phyloP scores from a whole-genome alignment of 768 basidiomycete species.

The Panus rudis region DNA sequence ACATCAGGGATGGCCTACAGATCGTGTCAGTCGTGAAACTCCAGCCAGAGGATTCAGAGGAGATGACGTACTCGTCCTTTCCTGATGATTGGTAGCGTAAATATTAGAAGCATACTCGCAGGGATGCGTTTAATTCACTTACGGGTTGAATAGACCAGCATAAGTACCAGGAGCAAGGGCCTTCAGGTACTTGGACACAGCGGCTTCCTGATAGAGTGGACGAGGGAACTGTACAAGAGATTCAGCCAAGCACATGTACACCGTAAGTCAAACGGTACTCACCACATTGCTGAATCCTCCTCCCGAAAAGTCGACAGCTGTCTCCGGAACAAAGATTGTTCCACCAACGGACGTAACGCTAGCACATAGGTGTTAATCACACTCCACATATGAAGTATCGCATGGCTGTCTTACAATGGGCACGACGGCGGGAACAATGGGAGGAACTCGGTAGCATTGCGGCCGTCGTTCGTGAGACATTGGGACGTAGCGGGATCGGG shows the following conservation, averaged over 20 bases:
- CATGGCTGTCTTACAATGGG: conserved; percentile 26
- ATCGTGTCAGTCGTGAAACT: neutral
- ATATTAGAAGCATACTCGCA: neutral
- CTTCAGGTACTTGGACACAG: conserved; percentile 37
- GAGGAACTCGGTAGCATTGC: conserved; percentile 44
- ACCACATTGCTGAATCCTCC: conserved; percentile 73
- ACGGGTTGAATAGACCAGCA: conserved; percentile 55
- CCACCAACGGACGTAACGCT: conserved; percentile 73
- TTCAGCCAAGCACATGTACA: neutral
- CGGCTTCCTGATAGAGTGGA: conserved; percentile 45
- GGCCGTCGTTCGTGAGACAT: conserved; percentile 56
- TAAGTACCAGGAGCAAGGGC: conserved; percentile 43
- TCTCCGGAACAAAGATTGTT: conserved; percentile 52
- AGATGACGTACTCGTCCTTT: conserved; percentile 42
- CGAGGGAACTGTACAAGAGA: conserved; percentile 35
- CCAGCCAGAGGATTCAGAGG: neutral
- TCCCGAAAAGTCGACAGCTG: conserved; percentile 54
- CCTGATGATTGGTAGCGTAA: conserved; percentile 23
- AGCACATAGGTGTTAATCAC: neutral
- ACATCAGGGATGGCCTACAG: conserved; percentile 58
- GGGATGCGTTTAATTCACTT: conserved; percentile 14
- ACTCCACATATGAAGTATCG: neutral
- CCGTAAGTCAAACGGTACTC: conserved; percentile 12
- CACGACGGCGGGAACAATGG: conserved; percentile 53
- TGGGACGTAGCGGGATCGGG: conserved; percentile 41